Evolutionary conservation across 805 yeast genomes (phyloP), one percentile per base, ranked within the genome.

Genomic region (Priceomyces melissophilus): DNA sequence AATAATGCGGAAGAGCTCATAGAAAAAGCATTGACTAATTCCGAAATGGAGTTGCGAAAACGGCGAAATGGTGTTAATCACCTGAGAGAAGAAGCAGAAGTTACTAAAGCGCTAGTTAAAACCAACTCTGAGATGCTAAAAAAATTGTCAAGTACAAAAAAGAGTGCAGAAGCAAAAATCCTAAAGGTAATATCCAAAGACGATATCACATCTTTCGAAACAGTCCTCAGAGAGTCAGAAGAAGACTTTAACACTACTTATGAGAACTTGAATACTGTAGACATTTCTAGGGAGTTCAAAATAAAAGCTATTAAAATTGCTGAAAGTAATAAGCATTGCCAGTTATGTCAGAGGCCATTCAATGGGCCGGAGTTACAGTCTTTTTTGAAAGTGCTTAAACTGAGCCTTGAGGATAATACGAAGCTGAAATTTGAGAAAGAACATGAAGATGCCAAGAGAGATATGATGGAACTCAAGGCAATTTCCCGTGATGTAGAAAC

Each of bases 271-370:
- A 87, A 87, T 54, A 79, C 86, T 48, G 76, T 75, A 25, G 80
- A 79, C 33, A 85, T 88, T 2, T 82, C 90, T 0, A 66, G 78
- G 17, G 78, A 78, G 32, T 89, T 83, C 61, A 88, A 86, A 53
- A 61, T 71, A 15, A 78, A 77, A 33, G 96, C 96, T 0, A 61
- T 85, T 9, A 75, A 78, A 25, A 59, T 75, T 31, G 93, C 95
- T 0, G 63, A 77, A 20, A 53, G 57, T 3, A 71, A 75, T 7
- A 72, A 80, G 9, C 69, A 76, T 36, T 91, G 97, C 60, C 64
- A 82, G 32, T 64, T 90, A 33, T 91, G 98, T 59, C 76, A 77
- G 13, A 70, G 95, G 38, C 68, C 73, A 10, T 85, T 89, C 60
- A 75, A 75, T 11, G 67, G 65, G 8, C 60, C 54, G 1, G 67